phyloP scores from a whole-genome alignment of 2,329 filamentous ascomycete genomes.

The Cladosporium velox region DNA sequence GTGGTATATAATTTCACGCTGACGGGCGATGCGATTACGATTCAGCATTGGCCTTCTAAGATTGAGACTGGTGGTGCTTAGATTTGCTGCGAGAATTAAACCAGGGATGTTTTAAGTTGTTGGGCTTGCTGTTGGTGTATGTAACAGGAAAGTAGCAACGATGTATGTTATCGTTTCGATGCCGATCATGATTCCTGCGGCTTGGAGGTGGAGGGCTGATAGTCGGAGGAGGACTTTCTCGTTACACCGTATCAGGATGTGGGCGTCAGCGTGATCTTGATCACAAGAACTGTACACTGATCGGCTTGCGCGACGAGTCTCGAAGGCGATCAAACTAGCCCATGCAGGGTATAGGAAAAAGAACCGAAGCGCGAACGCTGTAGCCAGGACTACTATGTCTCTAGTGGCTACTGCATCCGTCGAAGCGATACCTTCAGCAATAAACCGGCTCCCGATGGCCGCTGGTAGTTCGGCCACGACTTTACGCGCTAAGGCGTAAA shows the following conservation, averaged over 20 bases:
- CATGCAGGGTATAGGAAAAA: background rate
- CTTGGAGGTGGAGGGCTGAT: background rate
- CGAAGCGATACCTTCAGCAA: background rate
- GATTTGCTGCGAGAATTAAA: background rate
- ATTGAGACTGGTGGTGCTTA: background rate
- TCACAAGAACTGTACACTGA: background rate
- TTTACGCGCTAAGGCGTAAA: background rate
- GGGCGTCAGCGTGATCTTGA: background rate
- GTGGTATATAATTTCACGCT: constrained; percentile 31
- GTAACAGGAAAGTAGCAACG: background rate
- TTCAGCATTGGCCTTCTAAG: constrained; percentile 44
- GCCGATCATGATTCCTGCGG: constrained; percentile 3
- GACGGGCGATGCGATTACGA: constrained; percentile 45
- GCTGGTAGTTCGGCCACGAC: background rate
- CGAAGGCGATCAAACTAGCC: background rate
- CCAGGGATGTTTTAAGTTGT: background rate
- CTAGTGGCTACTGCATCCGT: background rate
- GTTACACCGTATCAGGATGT: background rate
- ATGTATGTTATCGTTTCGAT: background rate
- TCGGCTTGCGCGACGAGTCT: background rate
- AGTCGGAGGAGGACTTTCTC: background rate
- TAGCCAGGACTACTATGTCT: background rate
- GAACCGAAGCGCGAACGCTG: background rate
- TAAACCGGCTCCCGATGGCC: background rate
- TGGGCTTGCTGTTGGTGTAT: background rate